Conservation (phyloP, 306 rosid species). For the Malus sylvestris region DNA sequence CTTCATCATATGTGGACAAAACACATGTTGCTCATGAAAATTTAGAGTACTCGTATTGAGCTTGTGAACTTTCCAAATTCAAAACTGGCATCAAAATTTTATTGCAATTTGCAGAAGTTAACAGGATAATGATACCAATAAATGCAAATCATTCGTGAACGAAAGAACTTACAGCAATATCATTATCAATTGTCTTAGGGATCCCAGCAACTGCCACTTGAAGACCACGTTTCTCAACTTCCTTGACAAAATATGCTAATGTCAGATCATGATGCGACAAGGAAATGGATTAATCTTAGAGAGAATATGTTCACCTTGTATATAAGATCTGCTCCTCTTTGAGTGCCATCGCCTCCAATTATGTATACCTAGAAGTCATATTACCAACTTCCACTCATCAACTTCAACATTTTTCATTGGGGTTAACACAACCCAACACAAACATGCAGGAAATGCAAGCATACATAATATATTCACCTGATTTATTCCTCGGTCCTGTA, state of each 20-base stretch:
- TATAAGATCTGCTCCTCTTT: constrained; percentile 79
- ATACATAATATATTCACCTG: constrained; percentile 42
- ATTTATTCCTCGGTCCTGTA: constrained; percentile 84
- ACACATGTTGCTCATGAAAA: background rate
- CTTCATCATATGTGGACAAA: background rate
- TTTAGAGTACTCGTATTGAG: background rate
- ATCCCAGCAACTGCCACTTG: constrained; percentile 93
- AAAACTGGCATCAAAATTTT: background rate
- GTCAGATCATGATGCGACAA: constrained; percentile 24
- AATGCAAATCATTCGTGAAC: background rate
- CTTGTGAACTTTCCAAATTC: background rate
- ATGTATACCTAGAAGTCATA: constrained; percentile 59
- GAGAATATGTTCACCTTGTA: constrained; percentile 52
- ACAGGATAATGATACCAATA: background rate
- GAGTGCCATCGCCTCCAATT: constrained; percentile 97
- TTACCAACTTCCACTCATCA: constrained; percentile 7
- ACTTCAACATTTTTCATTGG: background rate
- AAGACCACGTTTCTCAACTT: constrained; percentile 86
- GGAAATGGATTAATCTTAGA: constrained; percentile 9
- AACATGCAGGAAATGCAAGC: constrained; percentile 11
- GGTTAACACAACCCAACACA: background rate
- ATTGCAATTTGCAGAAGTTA: background rate
- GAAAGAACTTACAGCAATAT: constrained; percentile 71
- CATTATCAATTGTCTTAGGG: constrained; percentile 94
- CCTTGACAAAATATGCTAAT: constrained; percentile 50